Conservation (phyloP, 2,329 filamentous ascomycete species). For the Ploettnerulaceae sp. region DNA sequence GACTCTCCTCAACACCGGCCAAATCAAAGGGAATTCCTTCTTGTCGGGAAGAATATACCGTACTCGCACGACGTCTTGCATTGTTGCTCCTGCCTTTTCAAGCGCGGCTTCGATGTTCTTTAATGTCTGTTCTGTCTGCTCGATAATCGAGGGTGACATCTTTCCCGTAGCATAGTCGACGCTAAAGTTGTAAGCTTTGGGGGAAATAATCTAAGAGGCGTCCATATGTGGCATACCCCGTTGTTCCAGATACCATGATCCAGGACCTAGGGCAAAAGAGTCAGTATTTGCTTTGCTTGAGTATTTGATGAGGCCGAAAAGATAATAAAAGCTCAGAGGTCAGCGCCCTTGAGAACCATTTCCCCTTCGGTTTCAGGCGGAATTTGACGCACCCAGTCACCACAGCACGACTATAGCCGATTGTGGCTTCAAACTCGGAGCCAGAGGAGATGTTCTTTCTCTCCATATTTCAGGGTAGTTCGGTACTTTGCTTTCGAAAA, state of each 20-base stretch:
- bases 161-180: slow-evolving; percentile 5
- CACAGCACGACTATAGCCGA: slow-evolving; percentile 3
- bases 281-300: no score
- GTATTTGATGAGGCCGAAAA: no score
- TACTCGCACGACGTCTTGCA: slow-evolving; percentile 4
- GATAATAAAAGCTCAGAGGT: no score
- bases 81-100: slow-evolving; percentile 1
- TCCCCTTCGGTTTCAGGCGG: no score
- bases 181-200: background rate
- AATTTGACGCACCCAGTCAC: no score
- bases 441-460: background rate
- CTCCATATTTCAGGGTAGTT: no score
- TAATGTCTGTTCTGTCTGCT: slow-evolving; percentile 8
- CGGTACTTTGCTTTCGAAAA: no score
- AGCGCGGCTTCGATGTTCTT: slow-evolving; percentile 7
- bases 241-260: slow-evolving; percentile 6
- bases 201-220: background rate
- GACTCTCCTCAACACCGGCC: slow-evolving; percentile 1
- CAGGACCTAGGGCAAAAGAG: no score
- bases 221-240: background rate
- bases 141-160: background rate
- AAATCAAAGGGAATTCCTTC: slow-evolving; percentile 3
- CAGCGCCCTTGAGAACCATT: no score
- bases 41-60: slow-evolving; percentile 8
- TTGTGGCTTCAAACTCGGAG: slow-evolving; percentile 3